Evolutionary conservation across 768 basidiomycete genomes (phyloP), one percentile per base, ranked within the genome.

Genomic region (Lentinus brumalis): DNA sequence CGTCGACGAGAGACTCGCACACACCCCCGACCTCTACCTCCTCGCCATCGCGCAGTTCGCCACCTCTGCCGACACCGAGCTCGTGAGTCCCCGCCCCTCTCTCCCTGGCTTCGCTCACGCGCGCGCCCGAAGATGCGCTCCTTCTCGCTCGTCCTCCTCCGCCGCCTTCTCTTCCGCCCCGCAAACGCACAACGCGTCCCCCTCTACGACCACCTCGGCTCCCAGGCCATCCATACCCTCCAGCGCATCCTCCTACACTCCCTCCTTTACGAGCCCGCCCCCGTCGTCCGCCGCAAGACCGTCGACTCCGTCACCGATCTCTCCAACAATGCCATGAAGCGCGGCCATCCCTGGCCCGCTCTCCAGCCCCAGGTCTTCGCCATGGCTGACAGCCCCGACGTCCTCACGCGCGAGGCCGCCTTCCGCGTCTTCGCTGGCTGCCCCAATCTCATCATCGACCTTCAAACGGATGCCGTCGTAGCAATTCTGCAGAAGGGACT

Each of bases 301-400:
- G 87, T 89, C 14, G 91, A 93, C 67, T 89, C 91, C 2, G 80
- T 89, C 26, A 86, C 84, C 60, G 92, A 93, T 66, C 75, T 93
- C 31, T 87, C 91, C 6, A 88, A 87, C 57, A 84, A 89, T 59
- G 83, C 84, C 11, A 91, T 93, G 88, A 70, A 73, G 15, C 81
- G 90, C 2, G 92, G 91, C 0, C 74, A 89, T 9, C 91, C 90
- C 2, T 94, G 91, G 91, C 90, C 91, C 68, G 87, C 87, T 2
- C 77, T 93, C 1, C 91, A 92, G 68, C 83, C 83, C 0, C 88
- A 87, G 56, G 79, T 81, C 0, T 92, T 92, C 67, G 78, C 74
- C 49, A 89, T 91, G 88, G 79, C 83, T 0, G 80, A 82, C 39
- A 68, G 60, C 51, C 35, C 65, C 4, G 74, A 74, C 41, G 59